These are phyloP conservation scores for Modicella reniformis DNA, from an alignment of 371 early-diverging fungal species.

Conservation along the genomic window DNA sequence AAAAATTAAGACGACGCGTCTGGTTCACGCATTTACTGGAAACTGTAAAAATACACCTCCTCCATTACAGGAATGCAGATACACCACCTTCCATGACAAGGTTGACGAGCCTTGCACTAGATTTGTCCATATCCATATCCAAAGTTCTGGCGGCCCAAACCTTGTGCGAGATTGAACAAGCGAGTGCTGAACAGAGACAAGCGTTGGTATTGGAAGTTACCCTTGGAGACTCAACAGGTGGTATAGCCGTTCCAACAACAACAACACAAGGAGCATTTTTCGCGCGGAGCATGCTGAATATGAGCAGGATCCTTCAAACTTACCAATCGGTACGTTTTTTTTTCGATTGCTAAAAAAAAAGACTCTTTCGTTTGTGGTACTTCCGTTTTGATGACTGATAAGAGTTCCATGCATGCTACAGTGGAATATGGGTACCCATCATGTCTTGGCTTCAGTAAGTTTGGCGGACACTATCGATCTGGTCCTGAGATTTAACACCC, in stretches of 20 bases:
- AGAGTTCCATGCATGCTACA: no score
- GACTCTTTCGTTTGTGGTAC: no score
- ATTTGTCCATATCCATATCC: conserved; percentile 21
- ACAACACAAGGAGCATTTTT: conserved; percentile 4
- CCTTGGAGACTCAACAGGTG: no score
- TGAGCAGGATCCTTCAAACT: conserved; percentile 7
- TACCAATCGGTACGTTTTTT: conserved; percentile 20
- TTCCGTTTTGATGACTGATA: no score
- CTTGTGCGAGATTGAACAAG: neutral
- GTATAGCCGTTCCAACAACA: no score
- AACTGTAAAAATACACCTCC: no score
- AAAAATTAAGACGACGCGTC: no score
- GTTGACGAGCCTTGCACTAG: conserved; percentile 24
- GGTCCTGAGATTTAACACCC: conserved; percentile 16
- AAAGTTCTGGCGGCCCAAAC: conserved; percentile 15
- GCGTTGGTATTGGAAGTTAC: conserved; percentile 14
- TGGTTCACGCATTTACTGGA: no score
- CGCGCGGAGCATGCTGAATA: conserved; percentile 14
- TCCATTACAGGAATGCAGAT: no score
- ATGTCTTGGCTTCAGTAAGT: neutral
- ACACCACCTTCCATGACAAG: conserved; percentile 39
- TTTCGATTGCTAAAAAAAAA: no score
- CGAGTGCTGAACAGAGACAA: neutral
- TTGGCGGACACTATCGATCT: conserved; percentile 12
- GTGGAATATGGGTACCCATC: neutral